Conservation (phyloP, 768 basidiomycete genomes). For the Lentinus tigrinus region DNA sequence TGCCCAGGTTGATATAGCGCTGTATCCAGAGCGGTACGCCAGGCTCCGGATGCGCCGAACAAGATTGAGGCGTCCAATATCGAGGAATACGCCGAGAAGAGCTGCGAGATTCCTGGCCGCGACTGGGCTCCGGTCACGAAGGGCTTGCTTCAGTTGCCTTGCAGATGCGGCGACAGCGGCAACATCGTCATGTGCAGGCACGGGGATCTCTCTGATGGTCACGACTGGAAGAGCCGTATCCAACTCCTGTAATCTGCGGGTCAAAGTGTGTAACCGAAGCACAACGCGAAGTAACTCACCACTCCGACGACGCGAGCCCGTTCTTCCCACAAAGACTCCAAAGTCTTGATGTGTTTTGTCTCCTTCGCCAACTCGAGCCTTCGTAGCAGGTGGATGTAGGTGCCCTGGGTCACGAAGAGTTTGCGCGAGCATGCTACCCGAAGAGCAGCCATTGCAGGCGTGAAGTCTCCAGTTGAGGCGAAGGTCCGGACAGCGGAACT, state of each 20-base stretch:
- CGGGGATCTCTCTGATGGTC: not conserved
- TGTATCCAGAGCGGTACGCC: slow-evolving; percentile 38
- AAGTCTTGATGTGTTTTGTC: not conserved
- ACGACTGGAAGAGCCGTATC: not conserved
- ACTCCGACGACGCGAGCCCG: not conserved
- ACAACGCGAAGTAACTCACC: not conserved
- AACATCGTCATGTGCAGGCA: not conserved
- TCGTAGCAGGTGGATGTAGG: not conserved
- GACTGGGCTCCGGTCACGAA: not conserved
- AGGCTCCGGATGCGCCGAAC: slow-evolving; percentile 61
- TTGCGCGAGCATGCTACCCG: not conserved
- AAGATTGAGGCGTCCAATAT: slow-evolving; percentile 59
- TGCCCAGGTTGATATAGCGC: slow-evolving; percentile 22
- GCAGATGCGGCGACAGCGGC: not conserved
- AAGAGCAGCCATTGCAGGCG: not conserved
- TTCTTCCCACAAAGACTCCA: not conserved
- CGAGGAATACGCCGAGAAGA: slow-evolving; percentile 18
- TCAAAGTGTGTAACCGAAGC: not conserved
- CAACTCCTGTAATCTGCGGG: not conserved
- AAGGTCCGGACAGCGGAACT: slow-evolving; percentile 35
- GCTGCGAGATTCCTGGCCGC: slow-evolving; percentile 7
- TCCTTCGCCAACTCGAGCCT: not conserved
- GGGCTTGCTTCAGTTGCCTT: not conserved
- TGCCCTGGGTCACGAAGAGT: not conserved
- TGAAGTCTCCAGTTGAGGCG: not conserved